Evolutionary conservation across 2,329 filamentous ascomycete species (phyloP), one percentile per base, ranked within the genome.

Genomic region (Pseudohalonectria lignicola): DNA sequence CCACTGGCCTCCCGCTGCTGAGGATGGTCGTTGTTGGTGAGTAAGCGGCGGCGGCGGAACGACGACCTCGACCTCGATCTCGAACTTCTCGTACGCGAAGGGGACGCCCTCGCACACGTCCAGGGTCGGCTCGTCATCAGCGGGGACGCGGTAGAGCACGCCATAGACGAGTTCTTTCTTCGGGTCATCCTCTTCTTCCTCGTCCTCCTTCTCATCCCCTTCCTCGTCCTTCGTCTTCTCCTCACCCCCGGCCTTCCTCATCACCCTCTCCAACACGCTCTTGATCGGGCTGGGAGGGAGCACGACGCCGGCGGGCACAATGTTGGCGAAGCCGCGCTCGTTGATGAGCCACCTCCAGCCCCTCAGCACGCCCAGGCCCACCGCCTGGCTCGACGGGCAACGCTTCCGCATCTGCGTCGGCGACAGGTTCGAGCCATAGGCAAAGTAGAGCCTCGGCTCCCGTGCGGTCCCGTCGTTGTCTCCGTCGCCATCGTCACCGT

Each of bases 51-150:
- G n/a, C n/a, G n/a, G n/a, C n/a, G n/a, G n/a, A n/a, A n/a, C n/a
- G 7, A 45, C 39, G 15, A 69, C 61, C n/a, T 63, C 56, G 6
- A 67, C 62, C 1, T 48, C 33, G 2, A 70, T 48, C 12, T 56
- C 48, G 31, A 67, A 59, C 51, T 79, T 81, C 26, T 65, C 63
- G 49, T 82, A 83, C 2, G 67, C 67, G n/a, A 49, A 47, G 0
- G 76, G 74, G 1, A 82, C 78, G 34, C 75, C 77, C 55, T 84
- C 79, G 45, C 66, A 71, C 0, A 37, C 37, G 48, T 80, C 76
- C 1, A 80, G 62, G 0, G 39, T 41, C 4, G 41, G 48, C 53
- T 78, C 73, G 46, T 79, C 74, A 1, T 47, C 35, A 1, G 56
- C 48, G 8, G 62, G 53, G 0, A 79, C 56, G 7, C 57, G 56